Conservation (phyloP, 169 alveolate species). For the Plasmodium cynomolgi region DNA sequence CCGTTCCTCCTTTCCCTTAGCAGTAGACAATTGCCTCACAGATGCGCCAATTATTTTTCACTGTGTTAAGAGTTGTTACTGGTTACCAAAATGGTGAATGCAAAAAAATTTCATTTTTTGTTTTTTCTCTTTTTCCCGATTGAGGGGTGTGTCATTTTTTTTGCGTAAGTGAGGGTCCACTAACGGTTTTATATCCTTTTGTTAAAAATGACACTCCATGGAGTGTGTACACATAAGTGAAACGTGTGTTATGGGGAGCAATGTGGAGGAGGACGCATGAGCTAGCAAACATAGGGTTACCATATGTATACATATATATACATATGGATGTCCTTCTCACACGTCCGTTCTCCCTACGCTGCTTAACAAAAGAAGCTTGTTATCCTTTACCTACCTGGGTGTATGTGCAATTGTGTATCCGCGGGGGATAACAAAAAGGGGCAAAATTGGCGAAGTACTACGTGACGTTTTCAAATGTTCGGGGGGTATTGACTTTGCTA, state of each 20-base stretch:
- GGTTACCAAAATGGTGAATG: not conserved
- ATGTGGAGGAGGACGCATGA: not conserved
- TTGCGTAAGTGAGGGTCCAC: not conserved
- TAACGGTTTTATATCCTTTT: not conserved
- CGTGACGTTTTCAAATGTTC: not conserved
- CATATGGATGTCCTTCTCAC: not conserved
- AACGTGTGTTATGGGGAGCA: not conserved
- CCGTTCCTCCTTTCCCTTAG: not conserved
- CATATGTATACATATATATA: not conserved
- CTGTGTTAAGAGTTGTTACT: not conserved
- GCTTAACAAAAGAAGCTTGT: not conserved
- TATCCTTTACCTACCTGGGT: not conserved
- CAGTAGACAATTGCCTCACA: not conserved
- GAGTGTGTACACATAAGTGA: not conserved
- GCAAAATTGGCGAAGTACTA: not conserved
- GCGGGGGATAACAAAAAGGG: not conserved
- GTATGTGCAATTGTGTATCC: not conserved
- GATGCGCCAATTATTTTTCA: not conserved
- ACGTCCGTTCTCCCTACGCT: not conserved
- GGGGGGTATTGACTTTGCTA: not conserved
- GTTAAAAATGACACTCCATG: not conserved
- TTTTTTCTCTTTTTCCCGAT: not conserved
- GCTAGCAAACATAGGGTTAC: not conserved
- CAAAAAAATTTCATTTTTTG: not conserved
- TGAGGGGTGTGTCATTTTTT: not conserved